A percentile compares a stretch with the other conserved stretches of the same genome.
phyloP scores from a whole-genome alignment of 352 stramenopile genomes.

The Pilasporangium apinafurcum region DNA sequence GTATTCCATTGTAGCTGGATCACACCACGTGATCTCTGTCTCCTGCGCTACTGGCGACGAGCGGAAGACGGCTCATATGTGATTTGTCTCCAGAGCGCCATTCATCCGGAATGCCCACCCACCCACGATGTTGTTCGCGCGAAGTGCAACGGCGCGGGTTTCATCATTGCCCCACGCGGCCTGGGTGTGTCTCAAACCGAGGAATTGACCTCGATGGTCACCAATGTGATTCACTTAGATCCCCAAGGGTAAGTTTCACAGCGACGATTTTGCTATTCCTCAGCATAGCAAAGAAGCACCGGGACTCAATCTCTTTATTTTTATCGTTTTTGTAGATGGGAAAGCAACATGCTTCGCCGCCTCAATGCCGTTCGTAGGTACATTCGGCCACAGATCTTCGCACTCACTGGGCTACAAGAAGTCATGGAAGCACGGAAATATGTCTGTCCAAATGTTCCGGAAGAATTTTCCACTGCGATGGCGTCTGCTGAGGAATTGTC shows the following conservation, averaged over 20 bases:
- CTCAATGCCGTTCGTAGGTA: conserved; percentile 52
- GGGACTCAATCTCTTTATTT: no score
- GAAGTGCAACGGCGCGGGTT: conserved; percentile 54
- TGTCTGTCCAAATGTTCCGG: conserved; percentile 57
- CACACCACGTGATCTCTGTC: conserved; percentile 52
- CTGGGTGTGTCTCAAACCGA: conserved; percentile 12
- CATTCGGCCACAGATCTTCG: conserved; percentile 49
- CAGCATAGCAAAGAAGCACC: neutral
- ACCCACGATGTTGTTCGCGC: conserved; percentile 54
- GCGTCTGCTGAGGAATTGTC: conserved; percentile 13
- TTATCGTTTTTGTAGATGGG: conserved; percentile 17
- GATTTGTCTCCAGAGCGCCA: conserved; percentile 68
- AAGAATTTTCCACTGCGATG: conserved; percentile 45
- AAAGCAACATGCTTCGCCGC: conserved; percentile 52
- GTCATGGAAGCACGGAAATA: conserved; percentile 77
- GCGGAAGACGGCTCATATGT: conserved; percentile 70
- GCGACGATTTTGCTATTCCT: neutral
- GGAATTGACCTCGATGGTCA: conserved; percentile 60
- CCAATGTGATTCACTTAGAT: conserved; percentile 65
- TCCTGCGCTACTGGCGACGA: conserved; percentile 68
- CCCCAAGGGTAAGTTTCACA: conserved; percentile 22
- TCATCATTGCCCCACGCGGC: conserved; percentile 47
- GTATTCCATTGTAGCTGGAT: conserved; percentile 34
- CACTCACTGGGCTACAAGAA: conserved; percentile 49
- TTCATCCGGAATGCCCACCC: conserved; percentile 66